These are phyloP conservation scores for Lachnellula subtilissima DNA, from an alignment of 2,329 filamentous ascomycete species.

Conservation along the genomic window DNA sequence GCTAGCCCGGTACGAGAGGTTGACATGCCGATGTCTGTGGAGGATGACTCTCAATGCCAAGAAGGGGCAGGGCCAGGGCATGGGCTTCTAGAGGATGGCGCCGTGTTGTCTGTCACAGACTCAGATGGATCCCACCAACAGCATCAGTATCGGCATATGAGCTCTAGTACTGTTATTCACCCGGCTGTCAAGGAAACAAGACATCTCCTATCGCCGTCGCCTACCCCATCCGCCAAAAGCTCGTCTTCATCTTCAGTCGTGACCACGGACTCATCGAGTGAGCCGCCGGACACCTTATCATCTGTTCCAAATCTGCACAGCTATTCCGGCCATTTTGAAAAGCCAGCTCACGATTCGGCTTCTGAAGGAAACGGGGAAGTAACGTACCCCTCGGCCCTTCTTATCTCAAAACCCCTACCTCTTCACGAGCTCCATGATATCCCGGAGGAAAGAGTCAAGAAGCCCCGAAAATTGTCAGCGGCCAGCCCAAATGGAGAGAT, in stretches of 20 bases:
- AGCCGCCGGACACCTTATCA: conserved; percentile 9
- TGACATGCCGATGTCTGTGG: conserved; percentile 13
- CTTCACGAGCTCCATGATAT: conserved; percentile 27
- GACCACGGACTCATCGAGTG: conserved; percentile 12
- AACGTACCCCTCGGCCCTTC: conserved; percentile 14
- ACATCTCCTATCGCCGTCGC: conserved; percentile 27
- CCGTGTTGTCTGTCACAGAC: neutral
- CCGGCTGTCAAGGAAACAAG: conserved; percentile 14
- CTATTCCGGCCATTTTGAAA: conserved; percentile 17
- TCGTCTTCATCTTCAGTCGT: conserved; percentile 17
- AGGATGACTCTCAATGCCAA: conserved; percentile 2
- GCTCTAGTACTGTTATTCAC: neutral
- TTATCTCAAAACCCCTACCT: conserved; percentile 20
- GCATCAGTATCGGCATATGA: neutral
- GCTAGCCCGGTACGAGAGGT: conserved; percentile 26
- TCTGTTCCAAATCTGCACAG: conserved; percentile 11
- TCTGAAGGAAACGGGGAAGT: conserved; percentile 11
- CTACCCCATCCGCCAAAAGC: conserved; percentile 23
- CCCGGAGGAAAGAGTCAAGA: conserved; percentile 25
- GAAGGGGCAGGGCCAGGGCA: neutral
- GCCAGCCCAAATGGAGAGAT: conserved; percentile 36
- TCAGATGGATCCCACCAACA: conserved; percentile 3
- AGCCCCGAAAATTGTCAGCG: conserved; percentile 20
- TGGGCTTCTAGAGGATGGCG: neutral
- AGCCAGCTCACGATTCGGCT: neutral